These are phyloP conservation scores for Ensete glaucum DNA, from an alignment of 176 grass and related monocot genomes.

Conservation along the genomic window DNA sequence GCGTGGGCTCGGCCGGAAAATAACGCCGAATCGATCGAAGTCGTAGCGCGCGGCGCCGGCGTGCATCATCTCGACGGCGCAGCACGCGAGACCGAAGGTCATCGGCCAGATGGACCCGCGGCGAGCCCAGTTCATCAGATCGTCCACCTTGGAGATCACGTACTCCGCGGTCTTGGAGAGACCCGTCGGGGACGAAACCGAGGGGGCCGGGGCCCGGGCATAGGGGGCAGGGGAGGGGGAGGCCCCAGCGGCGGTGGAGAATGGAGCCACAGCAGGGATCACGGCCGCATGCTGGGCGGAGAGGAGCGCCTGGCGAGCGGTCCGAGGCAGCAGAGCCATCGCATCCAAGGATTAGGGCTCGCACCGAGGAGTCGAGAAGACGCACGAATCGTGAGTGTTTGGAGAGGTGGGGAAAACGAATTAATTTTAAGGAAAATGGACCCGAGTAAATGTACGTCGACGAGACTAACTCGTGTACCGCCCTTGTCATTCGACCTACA, in stretches of 20 bases:
- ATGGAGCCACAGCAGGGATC: conserved; percentile 8
- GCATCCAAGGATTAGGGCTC: conserved; percentile 12
- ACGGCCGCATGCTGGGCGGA: conserved; percentile 27
- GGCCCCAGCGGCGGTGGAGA: conserved; percentile 30
- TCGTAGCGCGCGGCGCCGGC: conserved; percentile 85
- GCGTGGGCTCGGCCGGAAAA: conserved; percentile 84
- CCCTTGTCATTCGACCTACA: too few relatives aligned
- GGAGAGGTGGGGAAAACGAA: too few relatives aligned
- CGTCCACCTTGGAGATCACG: conserved; percentile 92
- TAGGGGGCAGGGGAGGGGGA: conserved; percentile 21
- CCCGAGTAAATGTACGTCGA: too few relatives aligned
- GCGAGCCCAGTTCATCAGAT: conserved; percentile 92
- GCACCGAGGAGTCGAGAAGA: too few relatives aligned
- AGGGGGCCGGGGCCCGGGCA: conserved; percentile 24
- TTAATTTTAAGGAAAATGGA: too few relatives aligned
- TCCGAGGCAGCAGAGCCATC: conserved; percentile 79
- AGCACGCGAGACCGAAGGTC: conserved; percentile 95
- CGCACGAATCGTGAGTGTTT: too few relatives aligned
- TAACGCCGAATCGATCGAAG: conserved; percentile 87
- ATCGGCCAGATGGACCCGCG: conserved; percentile 91
- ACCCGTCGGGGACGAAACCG: conserved; percentile 33
- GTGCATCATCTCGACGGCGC: conserved; percentile 98
- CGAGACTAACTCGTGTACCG: too few relatives aligned
- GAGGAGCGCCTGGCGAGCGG: conserved; percentile 57
- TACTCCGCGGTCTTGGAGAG: conserved; percentile 77